Base-by-base conservation (phyloP, 2,329 filamentous ascomycete species). In the Arthrobotrys sphaeroides region DNA sequence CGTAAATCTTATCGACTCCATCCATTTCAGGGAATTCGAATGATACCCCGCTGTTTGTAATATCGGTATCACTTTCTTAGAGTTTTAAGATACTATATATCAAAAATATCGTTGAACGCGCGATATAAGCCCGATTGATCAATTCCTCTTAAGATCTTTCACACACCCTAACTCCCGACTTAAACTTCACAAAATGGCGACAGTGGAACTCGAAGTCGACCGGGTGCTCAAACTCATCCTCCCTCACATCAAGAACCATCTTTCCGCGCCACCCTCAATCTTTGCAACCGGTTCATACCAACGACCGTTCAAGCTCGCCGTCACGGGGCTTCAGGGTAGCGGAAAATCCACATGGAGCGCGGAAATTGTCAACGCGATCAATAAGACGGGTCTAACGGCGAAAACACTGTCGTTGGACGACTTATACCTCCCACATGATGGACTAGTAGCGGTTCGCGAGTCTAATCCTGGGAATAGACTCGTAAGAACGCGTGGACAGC, bases 241-340 rank as follows among this genome's bases (percentile, higher is more conserved):
- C 5, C 67, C 67, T 9, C 67, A 45, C 26, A 70, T 70, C 38
- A 64, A 22, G 16, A 45, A 26, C 16, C 33, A 70, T 20, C 9
- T 70, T 40, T 70, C 67, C 1, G 40, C 51, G 28, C 67, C 45
- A n/a, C 45, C 67, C 5, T 38, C 51, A 10, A 60, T 69, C 7
- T 60, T 26, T 20, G 45, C 49, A 45, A 28, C 43, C 10, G 67
- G 33, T 5, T 51, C 60, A 4, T 43, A 31, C 36, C 43, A 51
- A 10, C 55, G 60, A 12, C 93, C 93, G 26, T 91, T 97, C 82
- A 88, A 97, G 81, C 86, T 97, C 77, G 94, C 93, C 51, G 87
- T 98, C 80, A 96, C 96, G 80, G 94, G 94, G 75, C 89, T 97
- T 26, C 94, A 97, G 83, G 94, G 94, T 75, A 90, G 92, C 38